Conservation (phyloP, 1,139 yeast species). For the Taphrina betulina region DNA sequence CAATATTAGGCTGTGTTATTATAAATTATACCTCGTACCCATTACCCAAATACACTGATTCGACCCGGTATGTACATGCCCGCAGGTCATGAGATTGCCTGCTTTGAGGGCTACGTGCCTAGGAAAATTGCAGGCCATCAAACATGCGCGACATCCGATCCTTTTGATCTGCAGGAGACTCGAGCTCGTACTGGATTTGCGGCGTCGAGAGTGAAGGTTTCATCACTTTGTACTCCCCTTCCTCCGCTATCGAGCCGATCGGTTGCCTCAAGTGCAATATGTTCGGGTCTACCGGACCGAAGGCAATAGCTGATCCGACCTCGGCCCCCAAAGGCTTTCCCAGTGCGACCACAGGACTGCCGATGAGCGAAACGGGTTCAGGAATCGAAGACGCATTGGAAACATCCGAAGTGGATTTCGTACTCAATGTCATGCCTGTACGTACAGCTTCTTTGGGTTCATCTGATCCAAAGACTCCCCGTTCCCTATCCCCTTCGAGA, state of each 20-base stretch:
- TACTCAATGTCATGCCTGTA: background rate
- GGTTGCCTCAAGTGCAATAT: slow-evolving; percentile 13
- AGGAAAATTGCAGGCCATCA: slow-evolving; percentile 13
- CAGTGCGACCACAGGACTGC: too few relatives aligned
- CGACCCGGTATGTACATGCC: too few relatives aligned
- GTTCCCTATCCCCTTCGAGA: background rate
- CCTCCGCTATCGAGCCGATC: background rate
- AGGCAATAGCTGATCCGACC: slow-evolving; percentile 1
- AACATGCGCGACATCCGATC: slow-evolving; percentile 25
- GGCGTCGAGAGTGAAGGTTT: slow-evolving; percentile 20
- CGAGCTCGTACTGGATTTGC: slow-evolving; percentile 11
- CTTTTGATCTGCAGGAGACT: background rate
- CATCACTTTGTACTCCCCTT: background rate
- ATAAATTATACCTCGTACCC: too few relatives aligned
- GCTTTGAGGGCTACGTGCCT: too few relatives aligned
- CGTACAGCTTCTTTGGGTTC: background rate
- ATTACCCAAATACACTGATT: too few relatives aligned
- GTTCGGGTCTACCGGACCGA: slow-evolving; percentile 13
- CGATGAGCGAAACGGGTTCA: too few relatives aligned
- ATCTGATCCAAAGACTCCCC: background rate
- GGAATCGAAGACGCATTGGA: background rate
- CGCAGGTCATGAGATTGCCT: too few relatives aligned
- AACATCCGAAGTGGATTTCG: background rate
- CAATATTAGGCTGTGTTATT: too few relatives aligned
- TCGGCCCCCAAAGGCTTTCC: background rate